Evolutionary conservation across 73 alveolate genomes (phyloP).

Genomic region (Halteria grandinella): DNA sequence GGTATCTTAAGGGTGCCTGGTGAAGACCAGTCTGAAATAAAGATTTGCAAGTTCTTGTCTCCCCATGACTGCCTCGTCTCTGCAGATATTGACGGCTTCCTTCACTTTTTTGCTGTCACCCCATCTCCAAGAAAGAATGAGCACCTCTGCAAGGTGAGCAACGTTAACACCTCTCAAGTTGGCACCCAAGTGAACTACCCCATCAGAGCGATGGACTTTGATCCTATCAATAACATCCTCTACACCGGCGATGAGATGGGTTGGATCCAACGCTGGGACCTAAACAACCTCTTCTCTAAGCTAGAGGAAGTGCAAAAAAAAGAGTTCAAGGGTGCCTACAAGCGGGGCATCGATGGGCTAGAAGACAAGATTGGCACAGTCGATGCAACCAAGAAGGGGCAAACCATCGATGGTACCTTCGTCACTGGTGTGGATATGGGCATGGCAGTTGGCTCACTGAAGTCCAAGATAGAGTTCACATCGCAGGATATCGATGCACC

Average conservation of each 20-base stretch:
- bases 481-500: constrained; percentile 58
- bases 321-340: constrained; percentile 60
- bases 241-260: constrained; percentile 98
- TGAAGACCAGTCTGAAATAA: constrained; percentile 73
- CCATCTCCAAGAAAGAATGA: constrained; percentile 86
- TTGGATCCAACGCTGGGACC: constrained; percentile 92
- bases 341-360: constrained; percentile 51
- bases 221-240: constrained; percentile 77
- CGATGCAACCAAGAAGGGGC: constrained; percentile 39
- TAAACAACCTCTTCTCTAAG: constrained; percentile 74
- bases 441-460: constrained; percentile 61
- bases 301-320: constrained; percentile 68
- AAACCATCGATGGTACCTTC: constrained; percentile 65
- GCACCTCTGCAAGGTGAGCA: constrained; percentile 74
- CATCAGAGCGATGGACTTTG: constrained; percentile 89
- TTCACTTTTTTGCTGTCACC: constrained; percentile 91
- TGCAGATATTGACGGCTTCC: constrained; percentile 91
- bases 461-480: constrained; percentile 62
- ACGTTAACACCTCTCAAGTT: constrained; percentile 85
- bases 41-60: constrained; percentile 86
- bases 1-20: constrained; percentile 74
- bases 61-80: constrained; percentile 85
- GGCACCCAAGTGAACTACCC: constrained; percentile 91
- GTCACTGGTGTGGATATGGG: constrained; percentile 74
- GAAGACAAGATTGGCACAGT: too few species aligned